Base-by-base conservation (phyloP, 106 monocot species). In the Dendrobium officinale region DNA sequence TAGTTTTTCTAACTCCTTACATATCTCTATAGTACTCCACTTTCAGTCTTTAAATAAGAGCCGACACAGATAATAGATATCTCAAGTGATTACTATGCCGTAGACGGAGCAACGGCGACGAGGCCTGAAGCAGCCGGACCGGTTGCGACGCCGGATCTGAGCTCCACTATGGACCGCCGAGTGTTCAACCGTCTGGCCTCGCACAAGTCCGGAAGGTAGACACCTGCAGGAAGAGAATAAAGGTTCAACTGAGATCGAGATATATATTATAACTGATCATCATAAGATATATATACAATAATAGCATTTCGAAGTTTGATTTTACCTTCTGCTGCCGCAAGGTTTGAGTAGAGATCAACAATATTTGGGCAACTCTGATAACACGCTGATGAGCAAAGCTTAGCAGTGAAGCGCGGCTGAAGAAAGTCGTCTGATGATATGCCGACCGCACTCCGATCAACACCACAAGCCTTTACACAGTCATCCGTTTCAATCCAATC, bases 261-360 rank as follows among this genome's bases (percentile, higher is more conserved):
- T 31, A 31, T 2, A 37, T 37, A 37, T 37, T 37, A 37, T 37
- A 37, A 37, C 37, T 37, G 37, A 37, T 37, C 37, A 37, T 37
- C 37, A 37, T 37, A 37, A 37, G 37, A 37, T 37, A 37, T 37
- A 37, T 37, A 31, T 31, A 31, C 31, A 31, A 31, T 31, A 37
- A 37, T 37, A 37, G 37, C 3, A 37, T 37, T 37, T 37, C 37
- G 37, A 37, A 37, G 45, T 45, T 45, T 9, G 9, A 58, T 9
- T 2, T 33, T 82, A 92, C 95, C 92, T 95, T 95, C 92, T 0
- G 80, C 92, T 2, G 90, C 89, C 8, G 95, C 92, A 37, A 95
- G 94, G 26, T 90, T 92, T 77, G 82, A 91, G 85, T 90, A 95
- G 80, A 95, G 94, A 70, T 89, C 90, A 58, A 95, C 79, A 73